phyloP scores from a whole-genome alignment of 495 filamentous ascomycete species.

The Podospora comata region DNA sequence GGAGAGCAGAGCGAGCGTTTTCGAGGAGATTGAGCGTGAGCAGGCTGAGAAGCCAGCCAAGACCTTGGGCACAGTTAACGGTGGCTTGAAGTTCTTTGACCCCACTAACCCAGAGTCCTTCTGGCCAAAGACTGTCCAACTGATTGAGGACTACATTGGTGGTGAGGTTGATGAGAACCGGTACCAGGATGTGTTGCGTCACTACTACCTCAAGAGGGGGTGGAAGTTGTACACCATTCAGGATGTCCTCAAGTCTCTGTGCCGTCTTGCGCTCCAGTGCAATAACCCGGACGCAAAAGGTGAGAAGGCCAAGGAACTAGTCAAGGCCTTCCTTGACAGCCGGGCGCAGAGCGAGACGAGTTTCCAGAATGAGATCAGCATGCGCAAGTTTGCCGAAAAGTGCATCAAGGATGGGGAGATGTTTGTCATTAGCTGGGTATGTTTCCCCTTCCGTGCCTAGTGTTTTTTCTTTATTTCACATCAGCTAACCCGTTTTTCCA shows the following conservation, averaged over 20 bases:
- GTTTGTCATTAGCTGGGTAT: conserved; percentile 80
- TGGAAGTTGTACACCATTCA: conserved; percentile 89
- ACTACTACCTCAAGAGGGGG: conserved; percentile 81
- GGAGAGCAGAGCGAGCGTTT: conserved; percentile 66
- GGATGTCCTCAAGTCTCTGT: conserved; percentile 73
- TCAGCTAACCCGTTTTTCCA: conserved; percentile 26
- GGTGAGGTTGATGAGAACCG: conserved; percentile 74
- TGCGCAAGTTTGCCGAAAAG: conserved; percentile 82
- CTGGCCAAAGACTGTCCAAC: conserved; percentile 57
- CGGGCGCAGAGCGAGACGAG: conserved; percentile 77
- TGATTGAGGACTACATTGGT: conserved; percentile 78
- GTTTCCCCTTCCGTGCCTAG: conserved; percentile 30
- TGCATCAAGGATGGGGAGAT: conserved; percentile 85
- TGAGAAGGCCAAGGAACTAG: conserved; percentile 85
- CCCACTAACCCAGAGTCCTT: conserved; percentile 44
- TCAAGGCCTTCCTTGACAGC: conserved; percentile 76
- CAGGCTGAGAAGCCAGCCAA: conserved; percentile 71
- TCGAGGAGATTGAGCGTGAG: conserved; percentile 65
- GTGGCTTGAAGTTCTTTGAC: conserved; percentile 46
- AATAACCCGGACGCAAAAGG: conserved; percentile 72
- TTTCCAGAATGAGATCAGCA: conserved; percentile 76
- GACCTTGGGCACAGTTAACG: conserved; percentile 67
- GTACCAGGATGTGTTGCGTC: conserved; percentile 85
- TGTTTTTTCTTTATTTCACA: background rate
- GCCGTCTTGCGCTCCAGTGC: conserved; percentile 70